Conservation (phyloP, 805 yeast genomes). For the Saturnispora saitoi region DNA sequence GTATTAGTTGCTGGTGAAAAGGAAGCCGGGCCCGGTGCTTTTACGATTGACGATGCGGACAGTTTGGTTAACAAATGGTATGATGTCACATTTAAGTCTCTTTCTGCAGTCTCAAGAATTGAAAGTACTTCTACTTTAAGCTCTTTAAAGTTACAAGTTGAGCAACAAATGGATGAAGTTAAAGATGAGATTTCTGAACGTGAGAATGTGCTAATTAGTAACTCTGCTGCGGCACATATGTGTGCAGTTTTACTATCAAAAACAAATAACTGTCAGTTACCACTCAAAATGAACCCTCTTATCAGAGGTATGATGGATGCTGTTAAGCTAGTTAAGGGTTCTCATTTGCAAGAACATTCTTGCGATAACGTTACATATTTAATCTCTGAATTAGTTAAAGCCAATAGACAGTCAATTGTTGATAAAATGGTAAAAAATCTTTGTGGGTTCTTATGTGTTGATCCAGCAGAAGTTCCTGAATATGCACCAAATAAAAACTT, state of each 20-base stretch:
- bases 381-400: conserved; percentile 46
- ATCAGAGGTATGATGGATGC: conserved; percentile 91
- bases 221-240: conserved; percentile 60
- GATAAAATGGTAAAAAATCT: conserved; percentile 85
- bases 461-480: conserved; percentile 92
- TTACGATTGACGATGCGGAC: conserved; percentile 70
- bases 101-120: conserved; percentile 65
- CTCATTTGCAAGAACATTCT: conserved; percentile 58
- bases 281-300: conserved; percentile 79
- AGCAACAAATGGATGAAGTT: conserved; percentile 62
- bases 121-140: conserved; percentile 64
- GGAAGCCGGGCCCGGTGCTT: conserved; percentile 92
- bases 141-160: conserved; percentile 66
- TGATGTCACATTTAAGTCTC: conserved; percentile 49
- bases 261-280: conserved; percentile 57
- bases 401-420: conserved; percentile 62
- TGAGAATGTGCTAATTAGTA: conserved; percentile 55
- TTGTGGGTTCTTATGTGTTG: conserved; percentile 90
- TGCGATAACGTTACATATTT: conserved; percentile 62
- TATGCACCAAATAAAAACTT: conserved; percentile 55
- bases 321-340: conserved; percentile 64
- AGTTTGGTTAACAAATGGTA: conserved; percentile 55
- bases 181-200: conserved; percentile 41
- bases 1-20: conserved; percentile 89
- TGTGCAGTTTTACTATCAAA: conserved; percentile 14